Base-by-base conservation (phyloP, 106 monocot species). In the Acorus calamus region DNA sequence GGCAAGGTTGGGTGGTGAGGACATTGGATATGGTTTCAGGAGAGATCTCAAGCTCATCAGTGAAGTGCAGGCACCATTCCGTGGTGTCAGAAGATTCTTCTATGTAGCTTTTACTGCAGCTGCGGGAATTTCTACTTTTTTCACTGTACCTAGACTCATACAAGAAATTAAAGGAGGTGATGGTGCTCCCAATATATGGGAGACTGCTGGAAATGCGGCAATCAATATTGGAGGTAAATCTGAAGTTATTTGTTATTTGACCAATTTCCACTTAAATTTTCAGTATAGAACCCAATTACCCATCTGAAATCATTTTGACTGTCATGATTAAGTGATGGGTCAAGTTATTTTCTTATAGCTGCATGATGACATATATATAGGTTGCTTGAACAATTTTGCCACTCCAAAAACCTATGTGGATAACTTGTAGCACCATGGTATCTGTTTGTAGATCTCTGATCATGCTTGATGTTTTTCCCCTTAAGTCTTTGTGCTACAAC, bases 31-130 rank as follows among this genome's bases (percentile, higher is more conserved):
- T 80, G 87, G 94, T 53, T 96, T 96, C 66, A 81, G 84, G 67
- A 96, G 94, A 83, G 94, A 96, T 65, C 78, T 96, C 56, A 96
- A 96, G 76, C 84, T 96, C 48, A 96, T 96, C 52, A 87, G 94
- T 78, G 94, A 96, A 78, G 94, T 96, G 71, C 90, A 87, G 69
- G 89, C 94, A 68, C 94, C 94, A 78, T 96, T 96, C 85, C 89
- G 94, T 65, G 90, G 94, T 69, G 84, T 96, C 56, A 82, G 94
- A 71, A 90, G 87, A 76, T 96, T 96, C 78, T 96, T 96, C 61
- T 96, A 96, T 77, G 80, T 91, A 13, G 94, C 94, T 60, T 64
- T 96, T 64, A 69, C 82, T 53, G 86, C 80, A 41, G 94, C 90
- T 57, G 94, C 94, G 60, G 94, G 94, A 55, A 96, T 96, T 71